phyloP scores from a whole-genome alignment of 2,329 filamentous ascomycete species.

The Orbilia blumenaviensis region DNA sequence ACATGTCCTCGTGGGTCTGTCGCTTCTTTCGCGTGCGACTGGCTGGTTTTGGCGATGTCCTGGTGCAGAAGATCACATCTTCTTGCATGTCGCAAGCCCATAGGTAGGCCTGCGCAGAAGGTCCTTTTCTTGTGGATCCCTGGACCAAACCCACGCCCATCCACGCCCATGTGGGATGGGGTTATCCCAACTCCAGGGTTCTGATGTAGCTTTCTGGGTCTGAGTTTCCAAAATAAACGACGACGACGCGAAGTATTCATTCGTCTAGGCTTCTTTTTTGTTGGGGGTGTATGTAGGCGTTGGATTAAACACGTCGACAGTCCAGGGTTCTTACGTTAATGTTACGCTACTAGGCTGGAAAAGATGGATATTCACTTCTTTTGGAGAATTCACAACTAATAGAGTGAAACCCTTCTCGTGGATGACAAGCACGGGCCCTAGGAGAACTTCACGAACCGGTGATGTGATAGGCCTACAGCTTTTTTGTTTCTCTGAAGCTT shows the following conservation, averaged over 20 bases:
- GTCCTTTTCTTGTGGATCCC: neutral
- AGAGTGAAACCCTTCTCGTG: too few species aligned
- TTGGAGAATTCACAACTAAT: too few species aligned
- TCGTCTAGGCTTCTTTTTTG: neutral
- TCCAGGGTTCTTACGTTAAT: neutral
- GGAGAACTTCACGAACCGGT: neutral
- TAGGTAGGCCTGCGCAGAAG: constrained; percentile 22
- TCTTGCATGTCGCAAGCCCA: constrained; percentile 31
- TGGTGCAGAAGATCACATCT: constrained; percentile 33
- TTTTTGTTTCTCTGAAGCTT: neutral
- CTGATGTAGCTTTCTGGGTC: constrained; percentile 6
- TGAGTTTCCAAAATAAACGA: constrained; percentile 46
- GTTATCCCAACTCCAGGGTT: constrained; percentile 18
- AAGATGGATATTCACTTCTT: too few species aligned
- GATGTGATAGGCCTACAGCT: neutral
- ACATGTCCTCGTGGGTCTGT: constrained; percentile 49
- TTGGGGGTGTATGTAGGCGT: neutral
- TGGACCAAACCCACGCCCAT: too few species aligned
- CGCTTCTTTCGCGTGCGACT: constrained; percentile 54
- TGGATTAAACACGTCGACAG: neutral
- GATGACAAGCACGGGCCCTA: neutral
- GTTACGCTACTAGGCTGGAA: too few species aligned
- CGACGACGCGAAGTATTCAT: constrained; percentile 10
- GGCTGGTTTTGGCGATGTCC: constrained; percentile 40
- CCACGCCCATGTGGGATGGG: constrained; percentile 24